These are phyloP conservation scores for Backusella australiensis DNA, from an alignment of 192 early-diverging fungal species.

Conservation along the genomic window DNA sequence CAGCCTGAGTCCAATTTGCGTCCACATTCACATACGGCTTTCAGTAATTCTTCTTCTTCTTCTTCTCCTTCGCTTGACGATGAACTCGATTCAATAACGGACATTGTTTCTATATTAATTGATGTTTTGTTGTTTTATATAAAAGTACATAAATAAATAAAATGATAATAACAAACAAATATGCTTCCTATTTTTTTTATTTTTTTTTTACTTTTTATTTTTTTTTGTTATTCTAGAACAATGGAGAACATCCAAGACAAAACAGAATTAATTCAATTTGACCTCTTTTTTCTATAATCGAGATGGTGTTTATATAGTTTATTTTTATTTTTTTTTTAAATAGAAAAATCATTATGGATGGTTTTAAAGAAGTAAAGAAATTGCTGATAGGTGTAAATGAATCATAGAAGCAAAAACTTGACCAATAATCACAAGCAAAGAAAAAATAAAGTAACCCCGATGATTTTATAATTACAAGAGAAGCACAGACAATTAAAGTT, in stretches of 20 bases:
- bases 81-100: neutral
- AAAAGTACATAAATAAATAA: neutral
- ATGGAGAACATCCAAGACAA: neutral
- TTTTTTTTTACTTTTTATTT: neutral
- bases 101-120: neutral
- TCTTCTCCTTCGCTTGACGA: constrained; percentile 1
- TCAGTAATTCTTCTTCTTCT: neutral
- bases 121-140: neutral
- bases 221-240: constrained; percentile 1
- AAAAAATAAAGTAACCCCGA: neutral
- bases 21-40: constrained; percentile 4
- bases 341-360: neutral
- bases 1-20: neutral
- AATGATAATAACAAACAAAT: neutral
- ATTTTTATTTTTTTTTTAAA: neutral
- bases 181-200: neutral
- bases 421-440: neutral
- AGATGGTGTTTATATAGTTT: neutral
- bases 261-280: neutral
- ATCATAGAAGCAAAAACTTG: neutral
- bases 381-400: constrained; percentile 1
- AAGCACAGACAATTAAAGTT: constrained; percentile 1
- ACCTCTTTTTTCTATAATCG: neutral
- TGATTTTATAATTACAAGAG: neutral
- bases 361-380: neutral